phyloP scores from a whole-genome alignment of 2,329 filamentous ascomycete species.

The Aureobasidium leucospermi region DNA sequence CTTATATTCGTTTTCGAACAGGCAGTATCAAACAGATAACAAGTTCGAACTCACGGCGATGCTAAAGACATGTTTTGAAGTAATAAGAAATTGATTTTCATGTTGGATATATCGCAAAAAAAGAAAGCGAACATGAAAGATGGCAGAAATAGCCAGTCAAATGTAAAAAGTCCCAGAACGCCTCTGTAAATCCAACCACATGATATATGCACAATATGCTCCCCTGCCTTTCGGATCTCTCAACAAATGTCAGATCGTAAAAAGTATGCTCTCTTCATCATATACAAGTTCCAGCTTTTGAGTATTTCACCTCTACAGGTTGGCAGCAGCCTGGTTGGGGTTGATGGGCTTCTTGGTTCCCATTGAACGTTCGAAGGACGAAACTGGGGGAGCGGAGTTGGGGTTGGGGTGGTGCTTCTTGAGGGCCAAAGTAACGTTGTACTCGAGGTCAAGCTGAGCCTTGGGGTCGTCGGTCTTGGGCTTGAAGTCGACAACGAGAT shows the following conservation, averaged over 20 bases:
- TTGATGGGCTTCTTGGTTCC: slow-evolving; percentile 2
- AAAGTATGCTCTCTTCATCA: neutral
- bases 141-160: neutral
- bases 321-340: slow-evolving; percentile 7
- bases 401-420: slow-evolving; percentile 14
- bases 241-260: neutral
- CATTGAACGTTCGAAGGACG: slow-evolving; percentile 10
- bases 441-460: slow-evolving; percentile 48
- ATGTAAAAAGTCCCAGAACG: neutral
- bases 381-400: slow-evolving; percentile 9
- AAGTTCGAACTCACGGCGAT: too few species aligned
- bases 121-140: neutral
- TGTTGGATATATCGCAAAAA: slow-evolving; percentile 9
- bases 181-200: neutral
- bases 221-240: neutral
- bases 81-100: neutral
- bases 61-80: neutral
- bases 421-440: slow-evolving; percentile 38
- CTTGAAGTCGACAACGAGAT: slow-evolving; percentile 51
- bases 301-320: neutral
- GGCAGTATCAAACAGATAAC: too few species aligned
- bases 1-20: too few species aligned
- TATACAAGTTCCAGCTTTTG: neutral
- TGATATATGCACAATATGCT: slow-evolving; percentile 3
- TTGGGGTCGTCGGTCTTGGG: slow-evolving; percentile 44